Evolutionary conservation across 139 green algal genomes (phyloP).

Genomic region (Coelastrella sp.): DNA sequence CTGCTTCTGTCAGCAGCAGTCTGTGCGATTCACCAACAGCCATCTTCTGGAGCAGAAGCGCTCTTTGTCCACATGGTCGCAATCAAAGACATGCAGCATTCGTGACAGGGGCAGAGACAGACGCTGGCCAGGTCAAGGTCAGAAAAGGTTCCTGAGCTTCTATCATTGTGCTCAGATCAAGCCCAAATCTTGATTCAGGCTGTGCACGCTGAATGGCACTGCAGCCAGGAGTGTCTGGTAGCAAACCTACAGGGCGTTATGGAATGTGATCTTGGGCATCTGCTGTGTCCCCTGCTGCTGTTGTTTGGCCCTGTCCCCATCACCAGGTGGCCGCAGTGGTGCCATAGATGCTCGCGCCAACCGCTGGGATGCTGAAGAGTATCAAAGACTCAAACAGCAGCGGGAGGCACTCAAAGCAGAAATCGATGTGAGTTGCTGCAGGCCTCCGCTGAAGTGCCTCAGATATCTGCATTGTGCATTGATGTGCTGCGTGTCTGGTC

Average conservation of each 20-base stretch:
- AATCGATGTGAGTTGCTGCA: neutral
- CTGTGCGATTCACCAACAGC: neutral
- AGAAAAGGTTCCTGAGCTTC: too few species aligned
- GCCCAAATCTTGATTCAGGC: too few species aligned
- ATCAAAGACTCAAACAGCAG: conserved; percentile 70
- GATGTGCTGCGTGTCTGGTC: neutral
- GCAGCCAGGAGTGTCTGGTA: neutral
- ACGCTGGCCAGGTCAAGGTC: too few species aligned
- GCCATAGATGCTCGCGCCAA: conserved; percentile 61
- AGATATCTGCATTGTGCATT: neutral
- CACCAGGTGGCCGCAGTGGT: conserved; percentile 7
- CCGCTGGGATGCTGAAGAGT: conserved; percentile 78
- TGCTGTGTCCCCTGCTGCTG: conserved; percentile 9
- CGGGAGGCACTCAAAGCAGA: conserved; percentile 45
- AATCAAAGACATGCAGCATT: too few species aligned
- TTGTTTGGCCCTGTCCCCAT: neutral
- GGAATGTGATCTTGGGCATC: neutral
- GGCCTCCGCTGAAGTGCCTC: neutral
- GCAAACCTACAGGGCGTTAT: neutral
- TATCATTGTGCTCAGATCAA: too few species aligned
- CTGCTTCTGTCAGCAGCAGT: neutral
- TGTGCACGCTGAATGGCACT: too few species aligned
- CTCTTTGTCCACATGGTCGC: too few species aligned
- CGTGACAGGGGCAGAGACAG: too few species aligned
- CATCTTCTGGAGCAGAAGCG: neutral